Conservation (phyloP, 1,284 basidiomycete genomes). For the Ceratobasidium sp. region DNA sequence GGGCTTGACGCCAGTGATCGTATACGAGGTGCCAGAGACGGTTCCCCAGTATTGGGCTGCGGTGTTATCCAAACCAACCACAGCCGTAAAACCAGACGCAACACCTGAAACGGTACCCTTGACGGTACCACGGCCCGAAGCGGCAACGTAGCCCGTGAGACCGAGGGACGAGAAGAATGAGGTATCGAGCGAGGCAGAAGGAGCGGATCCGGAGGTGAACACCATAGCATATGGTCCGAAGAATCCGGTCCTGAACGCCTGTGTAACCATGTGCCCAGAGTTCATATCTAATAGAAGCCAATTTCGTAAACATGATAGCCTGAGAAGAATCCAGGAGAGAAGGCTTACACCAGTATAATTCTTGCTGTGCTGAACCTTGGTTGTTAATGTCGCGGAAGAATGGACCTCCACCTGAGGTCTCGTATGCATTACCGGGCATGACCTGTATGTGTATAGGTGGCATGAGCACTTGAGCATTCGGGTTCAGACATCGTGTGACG, state of each 20-base stretch:
- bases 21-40: conserved; percentile 60
- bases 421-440: conserved; percentile 61
- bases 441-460: conserved; percentile 50
- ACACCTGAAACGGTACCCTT: conserved; percentile 63
- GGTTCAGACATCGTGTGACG: no score
- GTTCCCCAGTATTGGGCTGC: conserved; percentile 64
- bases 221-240: conserved; percentile 42
- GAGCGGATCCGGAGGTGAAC: conserved; percentile 20
- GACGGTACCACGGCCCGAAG: conserved; percentile 63
- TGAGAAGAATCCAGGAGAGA: neutral
- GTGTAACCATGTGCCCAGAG: conserved; percentile 41
- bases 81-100: conserved; percentile 39
- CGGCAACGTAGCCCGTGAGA: conserved; percentile 62
- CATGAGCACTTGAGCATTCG: no score
- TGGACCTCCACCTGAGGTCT: conserved; percentile 61
- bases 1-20: conserved; percentile 63
- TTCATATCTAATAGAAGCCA: conserved; percentile 22
- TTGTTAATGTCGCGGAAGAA: conserved; percentile 46
- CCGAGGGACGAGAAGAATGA: conserved; percentile 63
- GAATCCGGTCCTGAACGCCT: conserved; percentile 42
- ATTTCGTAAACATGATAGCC: neutral
- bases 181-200: conserved; percentile 56
- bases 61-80: conserved; percentile 59
- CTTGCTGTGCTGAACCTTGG: conserved; percentile 26
- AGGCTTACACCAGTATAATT: conserved; percentile 43